Evolutionary conservation across 1,284 basidiomycete genomes (phyloP), one percentile per base, ranked within the genome.

Genomic region (Trichosporon sp.): DNA sequence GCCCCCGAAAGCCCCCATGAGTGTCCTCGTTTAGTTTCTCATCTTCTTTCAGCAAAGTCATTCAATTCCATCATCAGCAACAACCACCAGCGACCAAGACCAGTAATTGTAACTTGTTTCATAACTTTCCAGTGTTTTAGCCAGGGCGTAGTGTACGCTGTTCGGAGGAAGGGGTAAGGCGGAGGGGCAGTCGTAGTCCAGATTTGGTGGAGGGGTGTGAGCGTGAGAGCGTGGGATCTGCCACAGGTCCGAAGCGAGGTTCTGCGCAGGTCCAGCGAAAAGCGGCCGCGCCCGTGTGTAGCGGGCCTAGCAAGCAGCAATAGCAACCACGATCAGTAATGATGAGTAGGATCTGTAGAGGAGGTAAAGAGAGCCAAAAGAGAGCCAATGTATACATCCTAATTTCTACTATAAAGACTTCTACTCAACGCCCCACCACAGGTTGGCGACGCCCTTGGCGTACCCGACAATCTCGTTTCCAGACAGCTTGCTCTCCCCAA

Each of bases 401-500:
- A 21, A 61, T 26, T 32, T 35, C 12, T 63, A n/a, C 59, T 35
- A n/a, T 12, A 26, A 12, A 31, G 31, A 14, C 46, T 26, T 26
- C 26, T 70, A 68, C 69, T 68, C 43, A 43, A 93, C 89, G 54
- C 88, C 85, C 65, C 87, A 88, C 84, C 94, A 95, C 51, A 96
- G 83, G 56, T 86, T 84, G 88, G 90, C 94, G 2, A 96, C 92
- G 2, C 94, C 94, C 83, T 92, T 92, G 5, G 89, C 90, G 79
- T 96, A 96, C n/a, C 89, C 89, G 4, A 96, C 91, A 75, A 96
- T 88, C 85, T 96, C 94, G 79, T 91, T 90, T 38, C 92, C 91
- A 21, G 92, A 92, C 46, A 96, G 86, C 84, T 96, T 96, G 81
- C 91, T 93, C 84, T 96, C 93, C 2, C 94, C 94, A 81, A 91